A percentile compares a stretch with the other conserved stretches of the same genome.
phyloP scores from a whole-genome alignment of 768 basidiomycete genomes.

The Russula abietina region DNA sequence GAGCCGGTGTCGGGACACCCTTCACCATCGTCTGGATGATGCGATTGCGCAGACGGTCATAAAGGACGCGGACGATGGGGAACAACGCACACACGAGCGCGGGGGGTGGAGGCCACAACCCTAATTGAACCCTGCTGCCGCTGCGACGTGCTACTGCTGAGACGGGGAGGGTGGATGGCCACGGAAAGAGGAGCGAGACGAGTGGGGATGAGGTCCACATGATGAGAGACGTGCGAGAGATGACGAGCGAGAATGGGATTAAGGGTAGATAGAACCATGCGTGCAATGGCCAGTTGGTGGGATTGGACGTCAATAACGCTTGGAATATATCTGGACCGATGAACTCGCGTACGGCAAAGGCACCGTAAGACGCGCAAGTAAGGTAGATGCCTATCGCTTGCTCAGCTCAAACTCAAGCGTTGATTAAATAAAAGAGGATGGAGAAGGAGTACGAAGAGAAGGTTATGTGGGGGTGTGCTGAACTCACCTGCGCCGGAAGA shows the following conservation, averaged over 20 bases:
- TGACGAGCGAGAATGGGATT: conserved; percentile 61
- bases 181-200: conserved; percentile 32
- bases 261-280: conserved; percentile 70
- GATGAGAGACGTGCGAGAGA: conserved; percentile 41
- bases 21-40: conserved; percentile 27
- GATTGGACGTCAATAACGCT: conserved; percentile 60
- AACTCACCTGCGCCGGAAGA: conserved; percentile 58
- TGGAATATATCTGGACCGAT: conserved; percentile 56
- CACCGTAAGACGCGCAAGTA: conserved; percentile 61
- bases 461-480: conserved; percentile 10
- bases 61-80: conserved; percentile 29
- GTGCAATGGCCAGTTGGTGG: conserved; percentile 67
- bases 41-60: conserved; percentile 25
- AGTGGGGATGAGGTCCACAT: conserved; percentile 28
- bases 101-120: conserved; percentile 34
- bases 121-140: background rate
- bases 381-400: conserved; percentile 38
- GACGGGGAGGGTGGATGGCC: conserved; percentile 30
- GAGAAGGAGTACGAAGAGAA: background rate
- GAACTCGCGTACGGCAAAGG: conserved; percentile 62
- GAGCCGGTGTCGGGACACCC: background rate
- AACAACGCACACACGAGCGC: conserved; percentile 29
- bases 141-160: background rate
- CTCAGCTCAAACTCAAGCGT: background rate
- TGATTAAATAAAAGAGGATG: background rate